phyloP scores from a whole-genome alignment of 306 rosid species.

The Dalbergia cultrata region DNA sequence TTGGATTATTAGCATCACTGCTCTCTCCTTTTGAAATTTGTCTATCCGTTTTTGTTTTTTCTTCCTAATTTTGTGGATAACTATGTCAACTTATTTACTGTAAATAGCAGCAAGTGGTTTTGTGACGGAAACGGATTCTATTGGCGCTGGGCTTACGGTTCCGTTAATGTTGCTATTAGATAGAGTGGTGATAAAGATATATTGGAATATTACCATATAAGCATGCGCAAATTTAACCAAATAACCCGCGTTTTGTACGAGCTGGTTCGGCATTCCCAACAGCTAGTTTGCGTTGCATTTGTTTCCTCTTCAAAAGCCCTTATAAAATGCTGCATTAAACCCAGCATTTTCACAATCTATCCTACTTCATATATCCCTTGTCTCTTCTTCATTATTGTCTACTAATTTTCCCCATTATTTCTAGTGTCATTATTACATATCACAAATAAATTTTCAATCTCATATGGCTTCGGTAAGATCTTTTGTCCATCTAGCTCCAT shows the following conservation, averaged over 20 bases:
- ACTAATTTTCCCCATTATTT: neutral
- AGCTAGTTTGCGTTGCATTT: slow-evolving; percentile 16
- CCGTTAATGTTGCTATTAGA: neutral
- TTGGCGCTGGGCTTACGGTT: neutral
- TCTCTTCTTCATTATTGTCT: neutral
- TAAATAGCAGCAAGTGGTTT: slow-evolving; percentile 22
- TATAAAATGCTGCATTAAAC: slow-evolving; percentile 15
- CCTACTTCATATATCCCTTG: slow-evolving; percentile 7
- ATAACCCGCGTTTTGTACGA: slow-evolving; percentile 43
- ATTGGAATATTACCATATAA: neutral
- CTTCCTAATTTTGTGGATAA: neutral
- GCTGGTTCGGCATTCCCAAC: slow-evolving; percentile 37
- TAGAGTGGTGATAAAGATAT: neutral
- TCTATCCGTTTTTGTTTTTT: neutral
- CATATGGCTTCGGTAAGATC: slow-evolving; percentile 54
- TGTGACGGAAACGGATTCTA: neutral
- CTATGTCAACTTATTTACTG: slow-evolving; percentile 3
- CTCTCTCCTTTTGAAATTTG: neutral
- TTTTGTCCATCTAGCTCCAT: neutral
- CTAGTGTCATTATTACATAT: neutral
- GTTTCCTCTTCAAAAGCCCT: slow-evolving; percentile 15
- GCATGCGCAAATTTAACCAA: neutral
- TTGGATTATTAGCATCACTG: neutral
- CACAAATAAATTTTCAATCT: slow-evolving; percentile 34
- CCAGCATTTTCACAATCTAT: neutral